These are phyloP conservation scores for Nicotiana rustica DNA, from an alignment of 305 asterid species.

Conservation along the genomic window DNA sequence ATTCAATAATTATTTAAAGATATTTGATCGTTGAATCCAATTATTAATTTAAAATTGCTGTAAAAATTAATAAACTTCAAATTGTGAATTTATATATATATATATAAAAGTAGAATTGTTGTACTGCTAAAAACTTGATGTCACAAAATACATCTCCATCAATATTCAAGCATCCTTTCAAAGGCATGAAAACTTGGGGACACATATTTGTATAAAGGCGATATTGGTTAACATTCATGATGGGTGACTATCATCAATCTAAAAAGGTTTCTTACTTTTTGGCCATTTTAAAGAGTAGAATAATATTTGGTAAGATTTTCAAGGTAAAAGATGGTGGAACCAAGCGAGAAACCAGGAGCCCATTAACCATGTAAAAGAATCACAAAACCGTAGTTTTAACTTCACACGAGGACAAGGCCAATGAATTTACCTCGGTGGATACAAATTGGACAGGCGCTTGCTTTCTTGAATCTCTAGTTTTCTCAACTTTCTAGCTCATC, in stretches of 20 bases:
- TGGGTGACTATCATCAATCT: slow-evolving; percentile 36
- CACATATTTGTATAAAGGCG: neutral
- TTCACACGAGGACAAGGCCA: slow-evolving; percentile 50
- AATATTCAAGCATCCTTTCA: neutral
- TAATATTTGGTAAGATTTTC: slow-evolving; percentile 35
- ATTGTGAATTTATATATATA: too few relatives aligned
- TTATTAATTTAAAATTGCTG: too few relatives aligned
- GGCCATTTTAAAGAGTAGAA: slow-evolving; percentile 37
- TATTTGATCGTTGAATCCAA: too few relatives aligned
- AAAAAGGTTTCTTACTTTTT: slow-evolving; percentile 49
- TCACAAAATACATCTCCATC: neutral
- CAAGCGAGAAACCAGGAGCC: slow-evolving; percentile 50
- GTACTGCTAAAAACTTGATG: neutral
- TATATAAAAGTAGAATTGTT: neutral
- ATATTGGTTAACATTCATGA: slow-evolving; percentile 7
- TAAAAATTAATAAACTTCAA: too few relatives aligned
- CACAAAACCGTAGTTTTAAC: slow-evolving; percentile 23
- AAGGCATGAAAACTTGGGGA: neutral
- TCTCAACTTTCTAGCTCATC: neutral
- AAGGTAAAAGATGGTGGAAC: slow-evolving; percentile 41
- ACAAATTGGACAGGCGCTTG: slow-evolving; percentile 60
- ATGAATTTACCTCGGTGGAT: slow-evolving; percentile 51
- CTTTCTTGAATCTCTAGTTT: slow-evolving; percentile 52
- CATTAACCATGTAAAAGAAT: slow-evolving; percentile 42
- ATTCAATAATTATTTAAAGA: too few relatives aligned